These are phyloP conservation scores for Stagonosporopsis cucurbitacearum DNA, from an alignment of 2,329 filamentous ascomycete genomes.

Conservation along the genomic window DNA sequence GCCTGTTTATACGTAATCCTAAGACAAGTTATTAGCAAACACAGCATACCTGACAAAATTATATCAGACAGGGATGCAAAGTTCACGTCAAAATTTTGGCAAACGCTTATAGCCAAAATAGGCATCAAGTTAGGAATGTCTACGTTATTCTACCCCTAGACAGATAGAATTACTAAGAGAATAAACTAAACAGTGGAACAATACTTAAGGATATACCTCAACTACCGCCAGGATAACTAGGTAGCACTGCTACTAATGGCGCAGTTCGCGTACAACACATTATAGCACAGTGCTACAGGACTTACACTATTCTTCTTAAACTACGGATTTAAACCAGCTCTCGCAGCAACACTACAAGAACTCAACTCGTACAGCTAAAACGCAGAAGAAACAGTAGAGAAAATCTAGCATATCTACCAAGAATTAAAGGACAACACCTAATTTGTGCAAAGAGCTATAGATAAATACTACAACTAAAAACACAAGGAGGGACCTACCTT, in stretches of 20 bases:
- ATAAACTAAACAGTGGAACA: not conserved
- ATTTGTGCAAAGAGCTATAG: not conserved
- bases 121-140: not conserved
- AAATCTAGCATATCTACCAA: not conserved
- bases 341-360: not conserved
- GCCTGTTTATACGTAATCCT: not conserved
- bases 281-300: not conserved
- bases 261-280: not conserved
- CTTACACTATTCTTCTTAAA: not conserved
- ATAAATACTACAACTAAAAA: constrained; percentile 15
- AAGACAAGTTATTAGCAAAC: not conserved
- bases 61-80: not conserved
- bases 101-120: not conserved
- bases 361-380: not conserved
- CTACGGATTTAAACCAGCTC: not conserved
- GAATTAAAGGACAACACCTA: not conserved
- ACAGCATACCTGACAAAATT: not conserved
- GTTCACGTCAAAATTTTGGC: not conserved
- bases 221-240: not conserved
- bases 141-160: not conserved
- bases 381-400: not conserved
- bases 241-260: not conserved
- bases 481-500: not conserved
- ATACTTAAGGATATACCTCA: not conserved
- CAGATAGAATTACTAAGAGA: not conserved